Conservation (phyloP, 202 grass and related monocot genomes). For the Bolboschoenoplectus hybrid region DNA sequence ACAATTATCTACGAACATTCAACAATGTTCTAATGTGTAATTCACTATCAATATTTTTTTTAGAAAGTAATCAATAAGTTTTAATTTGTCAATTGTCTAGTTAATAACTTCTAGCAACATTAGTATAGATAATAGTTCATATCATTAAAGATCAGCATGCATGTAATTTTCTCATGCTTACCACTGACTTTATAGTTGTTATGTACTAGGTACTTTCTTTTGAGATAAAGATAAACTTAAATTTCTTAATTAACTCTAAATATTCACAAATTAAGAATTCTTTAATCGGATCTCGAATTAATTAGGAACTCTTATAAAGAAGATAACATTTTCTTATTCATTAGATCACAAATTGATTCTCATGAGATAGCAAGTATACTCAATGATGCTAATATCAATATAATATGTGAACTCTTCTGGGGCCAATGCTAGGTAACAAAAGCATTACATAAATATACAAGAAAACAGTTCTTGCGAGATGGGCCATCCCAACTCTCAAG, state of each 20-base stretch:
- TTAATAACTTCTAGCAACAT: not conserved
- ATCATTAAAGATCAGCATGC: not conserved
- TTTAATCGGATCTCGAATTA: not conserved
- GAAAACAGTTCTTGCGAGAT: slow-evolving; percentile 35
- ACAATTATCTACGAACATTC: not conserved
- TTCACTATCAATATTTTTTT: not conserved
- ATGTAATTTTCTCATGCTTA: not conserved
- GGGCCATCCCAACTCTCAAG: slow-evolving; percentile 22
- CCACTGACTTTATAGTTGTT: not conserved
- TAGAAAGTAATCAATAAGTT: too few species aligned
- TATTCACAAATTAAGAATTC: not conserved
- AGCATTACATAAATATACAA: not conserved
- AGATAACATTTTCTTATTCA: not conserved
- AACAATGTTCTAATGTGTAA: not conserved
- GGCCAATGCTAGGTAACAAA: not conserved
- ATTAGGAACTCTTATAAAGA: not conserved
- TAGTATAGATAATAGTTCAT: not conserved
- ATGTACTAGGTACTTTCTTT: too few species aligned
- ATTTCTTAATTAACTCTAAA: not conserved
- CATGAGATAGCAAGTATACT: not conserved
- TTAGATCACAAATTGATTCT: not conserved
- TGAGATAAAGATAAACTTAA: too few species aligned
- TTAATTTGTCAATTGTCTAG: too few species aligned
- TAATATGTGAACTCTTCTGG: not conserved
- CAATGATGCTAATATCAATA: not conserved